Evolutionary conservation across 345 rosid species (phyloP).

Genomic region (Dipteronia dyeriana): DNA sequence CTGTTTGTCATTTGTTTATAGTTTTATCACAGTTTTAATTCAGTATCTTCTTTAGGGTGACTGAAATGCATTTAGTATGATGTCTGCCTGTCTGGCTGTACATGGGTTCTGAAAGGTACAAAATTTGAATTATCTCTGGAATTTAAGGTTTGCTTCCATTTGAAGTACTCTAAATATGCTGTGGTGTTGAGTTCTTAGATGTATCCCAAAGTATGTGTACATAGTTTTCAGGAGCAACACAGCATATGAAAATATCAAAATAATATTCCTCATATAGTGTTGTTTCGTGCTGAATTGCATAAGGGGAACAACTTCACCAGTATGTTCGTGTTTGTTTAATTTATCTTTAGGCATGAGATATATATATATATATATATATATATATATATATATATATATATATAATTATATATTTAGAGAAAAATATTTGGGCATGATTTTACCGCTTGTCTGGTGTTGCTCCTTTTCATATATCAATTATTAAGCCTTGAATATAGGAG

Average conservation of each 20-base stretch:
- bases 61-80: not conserved
- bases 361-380: too few species aligned
- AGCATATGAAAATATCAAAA: not conserved
- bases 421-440: too few species aligned
- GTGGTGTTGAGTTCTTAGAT: not conserved
- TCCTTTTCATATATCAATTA: too few species aligned
- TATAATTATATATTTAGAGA: too few species aligned
- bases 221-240: not conserved
- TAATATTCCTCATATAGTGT: too few species aligned
- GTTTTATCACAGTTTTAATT: not conserved
- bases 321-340: too few species aligned
- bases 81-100: not conserved
- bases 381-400: too few species aligned
- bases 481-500: too few species aligned
- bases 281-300: too few species aligned
- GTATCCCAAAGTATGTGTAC: not conserved
- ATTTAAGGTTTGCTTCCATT: not conserved
- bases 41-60: slow-evolving; percentile 13
- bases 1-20: not conserved
- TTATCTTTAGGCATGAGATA: too few species aligned
- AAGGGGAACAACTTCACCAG: too few species aligned
- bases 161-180: not conserved
- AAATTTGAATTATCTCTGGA: not conserved
- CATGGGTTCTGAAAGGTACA: not conserved
- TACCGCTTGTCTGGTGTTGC: too few species aligned